phyloP scores from a whole-genome alignment of 2,329 filamentous ascomycete species.

The Lasiodiplodia theobromae region DNA sequence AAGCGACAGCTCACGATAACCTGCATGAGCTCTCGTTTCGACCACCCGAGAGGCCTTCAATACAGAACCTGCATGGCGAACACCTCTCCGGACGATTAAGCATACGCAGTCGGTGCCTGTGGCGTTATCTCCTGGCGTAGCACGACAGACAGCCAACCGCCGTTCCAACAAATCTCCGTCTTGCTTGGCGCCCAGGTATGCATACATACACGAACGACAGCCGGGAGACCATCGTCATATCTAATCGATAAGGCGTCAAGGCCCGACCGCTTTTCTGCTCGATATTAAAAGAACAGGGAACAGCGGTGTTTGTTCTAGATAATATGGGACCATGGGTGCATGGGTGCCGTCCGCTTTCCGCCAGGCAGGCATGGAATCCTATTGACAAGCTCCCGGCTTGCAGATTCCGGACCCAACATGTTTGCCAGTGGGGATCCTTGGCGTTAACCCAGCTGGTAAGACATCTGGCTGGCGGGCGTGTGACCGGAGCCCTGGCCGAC shows the following conservation, averaged over 20 bases:
- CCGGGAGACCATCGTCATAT: not conserved
- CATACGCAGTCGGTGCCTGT: not conserved
- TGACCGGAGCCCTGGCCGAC: not conserved
- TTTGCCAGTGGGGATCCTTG: conserved; percentile 6
- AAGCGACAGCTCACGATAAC: not conserved
- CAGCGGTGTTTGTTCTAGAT: not conserved
- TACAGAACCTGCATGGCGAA: not conserved
- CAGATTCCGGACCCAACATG: not conserved
- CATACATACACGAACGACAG: not conserved
- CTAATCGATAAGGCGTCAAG: conserved; percentile 18
- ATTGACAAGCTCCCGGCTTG: conserved; percentile 3
- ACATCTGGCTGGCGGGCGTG: not conserved
- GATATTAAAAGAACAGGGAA: conserved; percentile 10
- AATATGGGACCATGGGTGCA: conserved; percentile 2
- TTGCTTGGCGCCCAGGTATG: conserved; percentile 16
- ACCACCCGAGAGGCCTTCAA: not conserved
- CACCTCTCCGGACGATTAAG: not conserved
- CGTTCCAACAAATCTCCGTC: conserved; percentile 4
- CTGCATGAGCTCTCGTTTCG: too few relatives aligned
- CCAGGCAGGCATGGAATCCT: not conserved
- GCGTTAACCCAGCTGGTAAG: not conserved
- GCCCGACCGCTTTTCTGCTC: not conserved
- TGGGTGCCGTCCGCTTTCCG: not conserved
- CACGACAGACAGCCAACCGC: not conserved
- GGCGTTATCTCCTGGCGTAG: not conserved